Percentiles rank a stretch among this genome's conserved stretches.
Evolutionary conservation across 305 asterid species (phyloP).

Genomic region (Lippia alba): DNA sequence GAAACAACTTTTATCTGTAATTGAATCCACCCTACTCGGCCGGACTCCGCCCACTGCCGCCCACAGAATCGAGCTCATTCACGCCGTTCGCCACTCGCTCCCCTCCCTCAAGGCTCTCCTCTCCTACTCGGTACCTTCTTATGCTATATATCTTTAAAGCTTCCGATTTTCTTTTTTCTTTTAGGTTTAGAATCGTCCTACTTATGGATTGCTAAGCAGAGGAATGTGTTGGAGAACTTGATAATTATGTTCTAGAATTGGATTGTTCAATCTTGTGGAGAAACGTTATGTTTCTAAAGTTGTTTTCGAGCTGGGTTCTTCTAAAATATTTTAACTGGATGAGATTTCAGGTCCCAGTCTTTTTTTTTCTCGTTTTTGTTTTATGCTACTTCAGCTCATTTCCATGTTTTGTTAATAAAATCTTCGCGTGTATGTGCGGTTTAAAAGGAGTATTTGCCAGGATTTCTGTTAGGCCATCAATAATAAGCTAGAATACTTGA

Average conservation of each 20-base stretch:
- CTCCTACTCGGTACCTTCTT: slow-evolving; percentile 62
- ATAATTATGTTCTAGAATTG: too few relatives aligned
- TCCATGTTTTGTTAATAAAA: background rate
- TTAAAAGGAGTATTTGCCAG: background rate
- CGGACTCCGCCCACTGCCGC: slow-evolving; percentile 71
- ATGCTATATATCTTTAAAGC: slow-evolving; percentile 1
- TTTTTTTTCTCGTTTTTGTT: background rate
- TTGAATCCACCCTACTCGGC: slow-evolving; percentile 67
- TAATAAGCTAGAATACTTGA: background rate
- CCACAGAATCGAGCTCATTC: slow-evolving; percentile 82
- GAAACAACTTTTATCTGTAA: slow-evolving; percentile 62
- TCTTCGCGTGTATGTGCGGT: background rate
- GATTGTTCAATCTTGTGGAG: too few relatives aligned
- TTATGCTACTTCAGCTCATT: background rate
- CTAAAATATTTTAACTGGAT: background rate
- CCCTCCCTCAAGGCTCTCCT: slow-evolving; percentile 73
- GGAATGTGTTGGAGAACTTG: too few relatives aligned
- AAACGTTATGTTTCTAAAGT: too few relatives aligned
- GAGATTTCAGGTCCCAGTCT: slow-evolving; percentile 12
- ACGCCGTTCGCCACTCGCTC: slow-evolving; percentile 74
- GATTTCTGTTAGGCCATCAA: background rate
- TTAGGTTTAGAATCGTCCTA: too few relatives aligned
- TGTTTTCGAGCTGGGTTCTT: too few relatives aligned
- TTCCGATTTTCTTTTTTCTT: background rate
- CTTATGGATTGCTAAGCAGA: too few relatives aligned